These are phyloP conservation scores for Ogataea henricii DNA, from an alignment of 805 yeast genomes.

Conservation along the genomic window DNA sequence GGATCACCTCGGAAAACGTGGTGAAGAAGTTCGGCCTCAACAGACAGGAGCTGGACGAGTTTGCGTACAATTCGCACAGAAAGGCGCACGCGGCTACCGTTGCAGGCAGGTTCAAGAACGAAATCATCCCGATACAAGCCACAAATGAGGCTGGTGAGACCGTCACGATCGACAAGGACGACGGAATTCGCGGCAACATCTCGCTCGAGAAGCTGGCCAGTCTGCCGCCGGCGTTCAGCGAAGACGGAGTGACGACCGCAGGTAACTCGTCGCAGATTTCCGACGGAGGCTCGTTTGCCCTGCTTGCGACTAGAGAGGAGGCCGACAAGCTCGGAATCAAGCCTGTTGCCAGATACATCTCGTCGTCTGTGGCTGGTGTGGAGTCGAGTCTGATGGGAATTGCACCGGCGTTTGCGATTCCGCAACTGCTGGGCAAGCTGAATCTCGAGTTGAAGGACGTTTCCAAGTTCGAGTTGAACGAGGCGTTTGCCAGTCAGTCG, in stretches of 20 bases:
- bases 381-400: conserved; percentile 40
- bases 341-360: conserved; percentile 35
- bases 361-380: conserved; percentile 38
- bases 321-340: conserved; percentile 37
- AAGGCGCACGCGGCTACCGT: conserved; percentile 31
- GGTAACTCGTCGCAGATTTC: conserved; percentile 42
- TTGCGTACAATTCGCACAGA: conserved; percentile 31
- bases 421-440: conserved; percentile 25
- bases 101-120: conserved; percentile 29
- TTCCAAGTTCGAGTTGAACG: conserved; percentile 38
- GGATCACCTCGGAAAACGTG: conserved; percentile 35
- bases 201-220: conserved; percentile 29
- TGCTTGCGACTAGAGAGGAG: conserved; percentile 37
- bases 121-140: conserved; percentile 30
- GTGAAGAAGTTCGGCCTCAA: conserved; percentile 28
- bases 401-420: conserved; percentile 40
- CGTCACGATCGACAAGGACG: conserved; percentile 26
- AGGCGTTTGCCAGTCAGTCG: conserved; percentile 42
- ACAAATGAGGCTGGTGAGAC: conserved; percentile 12
- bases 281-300: conserved; percentile 40
- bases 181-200: conserved; percentile 27
- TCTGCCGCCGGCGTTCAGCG: conserved; percentile 32
- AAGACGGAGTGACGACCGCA: conserved; percentile 38
- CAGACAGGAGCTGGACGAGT: conserved; percentile 32
- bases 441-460: conserved; percentile 32